These are phyloP conservation scores for Pleurotus sapidus DNA, from an alignment of 768 basidiomycete genomes.

Conservation along the genomic window DNA sequence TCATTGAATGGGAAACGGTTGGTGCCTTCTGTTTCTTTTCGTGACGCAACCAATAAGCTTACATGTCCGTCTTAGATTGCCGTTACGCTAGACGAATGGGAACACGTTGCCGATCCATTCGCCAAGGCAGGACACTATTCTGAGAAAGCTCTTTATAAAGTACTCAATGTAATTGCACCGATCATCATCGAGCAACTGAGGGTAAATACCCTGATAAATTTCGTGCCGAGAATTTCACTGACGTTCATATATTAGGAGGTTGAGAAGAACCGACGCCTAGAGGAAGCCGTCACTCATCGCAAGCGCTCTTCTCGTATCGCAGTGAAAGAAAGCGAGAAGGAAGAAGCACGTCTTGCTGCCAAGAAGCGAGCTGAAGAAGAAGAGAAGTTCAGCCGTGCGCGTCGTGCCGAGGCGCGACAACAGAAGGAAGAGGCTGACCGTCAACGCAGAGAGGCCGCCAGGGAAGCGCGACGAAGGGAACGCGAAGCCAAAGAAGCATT, in stretches of 20 bases:
- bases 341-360: slow-evolving; percentile 64
- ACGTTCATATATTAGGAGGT: slow-evolving; percentile 43
- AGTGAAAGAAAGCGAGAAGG: slow-evolving; percentile 73
- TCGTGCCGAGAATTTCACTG: slow-evolving; percentile 7
- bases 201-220: slow-evolving; percentile 34
- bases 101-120: slow-evolving; percentile 72
- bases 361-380: slow-evolving; percentile 61
- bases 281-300: slow-evolving; percentile 77
- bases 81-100: slow-evolving; percentile 83
- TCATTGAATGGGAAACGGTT: slow-evolving; percentile 92
- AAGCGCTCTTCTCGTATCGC: slow-evolving; percentile 92
- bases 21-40: slow-evolving; percentile 20
- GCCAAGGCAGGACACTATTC: slow-evolving; percentile 72
- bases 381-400: slow-evolving; percentile 63
- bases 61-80: slow-evolving; percentile 57
- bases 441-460: slow-evolving; percentile 51
- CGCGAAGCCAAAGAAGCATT: slow-evolving; percentile 40
- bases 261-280: slow-evolving; percentile 57
- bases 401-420: slow-evolving; percentile 52
- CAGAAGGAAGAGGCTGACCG: slow-evolving; percentile 58
- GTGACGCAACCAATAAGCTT: not conserved
- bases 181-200: slow-evolving; percentile 63
- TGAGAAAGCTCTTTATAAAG: slow-evolving; percentile 76
- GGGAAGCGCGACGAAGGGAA: slow-evolving; percentile 51
- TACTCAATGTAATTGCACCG: slow-evolving; percentile 69